phyloP scores from a whole-genome alignment of 176 grass and related monocot species.

The Paspalum notatum region DNA sequence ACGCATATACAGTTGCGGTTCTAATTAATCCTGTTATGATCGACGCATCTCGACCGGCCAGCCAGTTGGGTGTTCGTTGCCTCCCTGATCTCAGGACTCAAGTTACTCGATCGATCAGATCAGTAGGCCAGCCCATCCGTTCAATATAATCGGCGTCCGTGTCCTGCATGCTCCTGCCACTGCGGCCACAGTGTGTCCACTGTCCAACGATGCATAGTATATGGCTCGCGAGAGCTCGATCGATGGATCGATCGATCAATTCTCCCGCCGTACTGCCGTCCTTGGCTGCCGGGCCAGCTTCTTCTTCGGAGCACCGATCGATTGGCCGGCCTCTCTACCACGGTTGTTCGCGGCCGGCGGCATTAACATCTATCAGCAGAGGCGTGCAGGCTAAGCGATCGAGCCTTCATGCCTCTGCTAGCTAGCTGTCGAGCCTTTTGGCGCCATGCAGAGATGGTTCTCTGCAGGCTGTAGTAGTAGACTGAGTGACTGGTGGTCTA shows the following conservation, averaged over 20 bases:
- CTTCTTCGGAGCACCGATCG: neutral
- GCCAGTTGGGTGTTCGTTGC: too few species aligned
- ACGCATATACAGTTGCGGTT: too few species aligned
- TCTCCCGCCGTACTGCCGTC: neutral
- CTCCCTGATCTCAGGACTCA: too few species aligned
- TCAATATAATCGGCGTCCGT: too few species aligned
- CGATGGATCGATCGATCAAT: neutral
- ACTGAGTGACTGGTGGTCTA: neutral
- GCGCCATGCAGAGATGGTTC: neutral
- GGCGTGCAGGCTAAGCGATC: slow-evolving; percentile 16
- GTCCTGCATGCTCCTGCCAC: too few species aligned
- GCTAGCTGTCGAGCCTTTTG: neutral
- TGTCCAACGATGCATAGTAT: neutral
- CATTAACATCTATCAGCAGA: neutral
- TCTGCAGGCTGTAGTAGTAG: neutral
- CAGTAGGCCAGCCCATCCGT: too few species aligned
- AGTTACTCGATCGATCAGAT: too few species aligned
- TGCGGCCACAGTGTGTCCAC: too few species aligned
- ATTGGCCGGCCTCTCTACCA: neutral
- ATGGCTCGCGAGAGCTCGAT: neutral
- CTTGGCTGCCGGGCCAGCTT: slow-evolving; percentile 19
- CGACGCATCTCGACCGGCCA: too few species aligned
- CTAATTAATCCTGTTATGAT: too few species aligned
- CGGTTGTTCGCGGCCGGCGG: neutral
- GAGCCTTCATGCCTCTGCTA: neutral